Percentiles rank a stretch among this genome's conserved stretches.
Conservation (phyloP, 1,284 basidiomycete genomes). For the Volvariella volvacea region DNA sequence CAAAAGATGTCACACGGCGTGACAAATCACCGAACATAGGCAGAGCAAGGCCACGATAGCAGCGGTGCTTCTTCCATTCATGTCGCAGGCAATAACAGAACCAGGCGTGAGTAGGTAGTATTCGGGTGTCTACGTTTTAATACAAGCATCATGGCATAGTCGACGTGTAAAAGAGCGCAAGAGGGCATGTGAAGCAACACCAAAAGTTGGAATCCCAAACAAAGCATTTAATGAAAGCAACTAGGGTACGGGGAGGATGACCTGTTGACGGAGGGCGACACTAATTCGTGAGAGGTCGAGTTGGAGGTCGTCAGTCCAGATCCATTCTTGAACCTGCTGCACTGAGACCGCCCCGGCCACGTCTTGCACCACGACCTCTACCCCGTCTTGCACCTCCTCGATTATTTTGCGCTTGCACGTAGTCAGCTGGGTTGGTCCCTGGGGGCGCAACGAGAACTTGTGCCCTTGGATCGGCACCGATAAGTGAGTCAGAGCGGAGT, state of each 20-base stretch:
- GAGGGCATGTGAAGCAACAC: no score
- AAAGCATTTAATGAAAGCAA: slow-evolving; percentile 4
- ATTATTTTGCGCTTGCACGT: slow-evolving; percentile 31
- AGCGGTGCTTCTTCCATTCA: no score
- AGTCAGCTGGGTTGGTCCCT: slow-evolving; percentile 52
- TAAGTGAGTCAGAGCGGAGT: slow-evolving; percentile 77
- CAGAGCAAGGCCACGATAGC: no score
- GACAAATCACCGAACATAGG: no score
- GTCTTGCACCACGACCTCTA: slow-evolving; percentile 27
- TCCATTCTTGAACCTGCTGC: slow-evolving; percentile 32
- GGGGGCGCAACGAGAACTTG: slow-evolving; percentile 66
- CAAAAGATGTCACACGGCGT: no score
- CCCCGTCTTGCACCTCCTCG: slow-evolving; percentile 32
- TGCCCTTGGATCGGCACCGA: slow-evolving; percentile 63
- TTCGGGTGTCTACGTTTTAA: no score
- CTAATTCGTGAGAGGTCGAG: slow-evolving; percentile 13
- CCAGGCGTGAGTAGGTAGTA: no score
- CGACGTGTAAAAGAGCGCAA: no score
- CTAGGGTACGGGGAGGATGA: not conserved
- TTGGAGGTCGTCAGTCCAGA: slow-evolving; percentile 22
- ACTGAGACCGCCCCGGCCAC: slow-evolving; percentile 25
- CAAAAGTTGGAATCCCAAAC: slow-evolving; percentile 1
- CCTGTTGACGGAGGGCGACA: slow-evolving; percentile 4
- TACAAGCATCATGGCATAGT: no score
- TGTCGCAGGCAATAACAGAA: no score